A percentile compares a stretch with the other conserved stretches of the same genome.
Evolutionary conservation across 805 yeast species (phyloP).

Genomic region (Monosporozyma servazzii): DNA sequence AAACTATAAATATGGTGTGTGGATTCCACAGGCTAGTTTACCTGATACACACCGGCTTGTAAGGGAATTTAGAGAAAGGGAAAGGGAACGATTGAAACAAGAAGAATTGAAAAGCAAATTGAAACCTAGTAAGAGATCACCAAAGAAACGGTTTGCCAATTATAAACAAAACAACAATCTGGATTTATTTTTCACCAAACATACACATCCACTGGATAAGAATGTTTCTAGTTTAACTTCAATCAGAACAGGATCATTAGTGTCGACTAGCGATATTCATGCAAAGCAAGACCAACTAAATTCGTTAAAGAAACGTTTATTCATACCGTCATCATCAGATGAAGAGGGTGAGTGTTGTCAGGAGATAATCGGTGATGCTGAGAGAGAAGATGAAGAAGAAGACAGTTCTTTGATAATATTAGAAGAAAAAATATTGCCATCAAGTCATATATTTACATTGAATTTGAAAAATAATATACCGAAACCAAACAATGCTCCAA

Average conservation of each 20-base stretch:
- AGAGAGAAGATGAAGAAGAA: constrained; percentile 3
- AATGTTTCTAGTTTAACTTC: constrained; percentile 3
- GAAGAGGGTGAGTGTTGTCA: background rate
- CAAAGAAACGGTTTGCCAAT: constrained; percentile 5
- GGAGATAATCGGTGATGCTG: constrained; percentile 3
- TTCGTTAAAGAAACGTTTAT: constrained; percentile 13
- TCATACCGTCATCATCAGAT: constrained; percentile 7
- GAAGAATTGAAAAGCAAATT: background rate
- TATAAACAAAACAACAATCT: constrained; percentile 20
- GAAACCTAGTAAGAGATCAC: constrained; percentile 3
- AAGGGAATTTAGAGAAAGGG: constrained; percentile 7
- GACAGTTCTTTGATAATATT: background rate
- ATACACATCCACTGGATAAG: constrained; percentile 16
- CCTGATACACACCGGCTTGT: constrained; percentile 14
- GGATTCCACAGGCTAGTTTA: constrained; percentile 18
- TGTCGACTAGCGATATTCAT: background rate
- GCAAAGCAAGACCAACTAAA: background rate
- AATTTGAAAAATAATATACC: background rate
- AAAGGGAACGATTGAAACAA: background rate
- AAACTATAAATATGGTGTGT: constrained; percentile 11
- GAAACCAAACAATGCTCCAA: background rate
- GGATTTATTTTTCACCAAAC: constrained; percentile 16
- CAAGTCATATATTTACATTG: background rate
- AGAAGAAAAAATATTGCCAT: constrained; percentile 4
- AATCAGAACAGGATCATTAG: background rate